Base-by-base conservation (phyloP, 164 flowering plant genomes). In the Paratinospora sagittata region DNA sequence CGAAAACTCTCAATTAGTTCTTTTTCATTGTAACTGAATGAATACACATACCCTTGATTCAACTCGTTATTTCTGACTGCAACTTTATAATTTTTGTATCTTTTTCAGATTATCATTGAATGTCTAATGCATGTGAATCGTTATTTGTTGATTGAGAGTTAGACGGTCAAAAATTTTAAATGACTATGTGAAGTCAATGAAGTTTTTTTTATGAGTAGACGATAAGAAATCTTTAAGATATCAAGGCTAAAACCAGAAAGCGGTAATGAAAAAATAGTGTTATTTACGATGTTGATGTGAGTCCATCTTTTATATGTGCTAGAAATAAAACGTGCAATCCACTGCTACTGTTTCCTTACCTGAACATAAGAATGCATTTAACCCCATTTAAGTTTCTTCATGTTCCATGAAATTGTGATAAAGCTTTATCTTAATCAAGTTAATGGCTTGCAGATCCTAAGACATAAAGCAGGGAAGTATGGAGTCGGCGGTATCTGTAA, bases 401-500 rank as follows among this genome's bases (percentile, higher is more conserved):
- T 30, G 30, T 47, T 21, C 27, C 34, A n/a, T 6, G 1, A 36
- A 30, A 27, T 27, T 69, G 30, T 21, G 8, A 13, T 13, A 65
- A 27, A 12, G 37, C 16, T 0, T 39, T 37, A 21, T 70, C 45
- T 66, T 26, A 70, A 34, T 57, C 21, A 16, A 30, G 27, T 27
- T 70, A 37, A 39, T 72, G 71, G 36, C 70, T 27, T 78, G 73
- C 80, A 91, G 94, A 89, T 91, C 39, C 75, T 91, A 74, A 89
- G 86, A 73, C 86, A 87, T 21, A 88, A 77, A 68, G 84, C 79
- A 33, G 97, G 88, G 41, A 91, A 78, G 75, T 86, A 82, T 72
- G 97, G 97, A 21, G 88, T 88, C 41, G 89, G 77, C 70, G 87
- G 84, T 41, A 79, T 89, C 43, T 91, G 97, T 81, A 91, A 91